Evolutionary conservation across 2,329 filamentous ascomycete species (phyloP).

Genomic region (Bretziella fagacearum): DNA sequence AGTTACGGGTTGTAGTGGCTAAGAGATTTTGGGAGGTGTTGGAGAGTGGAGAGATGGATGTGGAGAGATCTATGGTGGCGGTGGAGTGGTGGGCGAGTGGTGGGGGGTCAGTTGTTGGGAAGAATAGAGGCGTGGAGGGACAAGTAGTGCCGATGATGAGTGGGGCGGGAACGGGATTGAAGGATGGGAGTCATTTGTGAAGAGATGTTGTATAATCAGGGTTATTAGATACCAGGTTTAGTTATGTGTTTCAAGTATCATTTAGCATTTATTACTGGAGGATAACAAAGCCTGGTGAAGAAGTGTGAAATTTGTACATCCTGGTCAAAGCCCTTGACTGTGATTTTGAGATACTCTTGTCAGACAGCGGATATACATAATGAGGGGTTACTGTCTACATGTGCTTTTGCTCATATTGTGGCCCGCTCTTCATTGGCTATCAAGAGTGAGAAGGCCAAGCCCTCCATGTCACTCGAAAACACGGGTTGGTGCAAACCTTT

Average conservation of each 20-base stretch:
- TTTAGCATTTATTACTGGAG: too few species aligned
- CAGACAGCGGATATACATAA: too few species aligned
- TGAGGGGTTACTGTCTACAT: too few species aligned
- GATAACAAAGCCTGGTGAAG: too few species aligned
- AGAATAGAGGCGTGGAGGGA: slow-evolving; percentile 17
- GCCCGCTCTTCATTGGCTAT: too few species aligned
- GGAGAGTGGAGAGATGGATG: slow-evolving; percentile 71
- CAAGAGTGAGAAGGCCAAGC: too few species aligned
- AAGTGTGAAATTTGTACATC: too few species aligned
- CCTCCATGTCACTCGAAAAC: too few species aligned
- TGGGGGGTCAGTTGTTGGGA: slow-evolving; percentile 32
- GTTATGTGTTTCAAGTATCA: neutral
- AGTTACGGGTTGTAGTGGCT: slow-evolving; percentile 46
- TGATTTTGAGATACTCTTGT: too few species aligned
- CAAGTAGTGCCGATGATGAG: slow-evolving; percentile 32
- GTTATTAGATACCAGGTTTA: neutral
- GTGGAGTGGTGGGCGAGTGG: slow-evolving; percentile 67
- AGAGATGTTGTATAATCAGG: neutral
- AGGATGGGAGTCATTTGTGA: slow-evolving; percentile 11
- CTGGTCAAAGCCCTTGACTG: too few species aligned
- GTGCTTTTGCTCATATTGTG: too few species aligned
- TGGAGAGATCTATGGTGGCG: slow-evolving; percentile 60
- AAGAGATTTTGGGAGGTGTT: slow-evolving; percentile 65
- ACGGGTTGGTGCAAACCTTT: too few species aligned
- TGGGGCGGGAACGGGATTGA: slow-evolving; percentile 24